Conservation (phyloP, 805 yeast species). For the Suhomyces sp. region DNA sequence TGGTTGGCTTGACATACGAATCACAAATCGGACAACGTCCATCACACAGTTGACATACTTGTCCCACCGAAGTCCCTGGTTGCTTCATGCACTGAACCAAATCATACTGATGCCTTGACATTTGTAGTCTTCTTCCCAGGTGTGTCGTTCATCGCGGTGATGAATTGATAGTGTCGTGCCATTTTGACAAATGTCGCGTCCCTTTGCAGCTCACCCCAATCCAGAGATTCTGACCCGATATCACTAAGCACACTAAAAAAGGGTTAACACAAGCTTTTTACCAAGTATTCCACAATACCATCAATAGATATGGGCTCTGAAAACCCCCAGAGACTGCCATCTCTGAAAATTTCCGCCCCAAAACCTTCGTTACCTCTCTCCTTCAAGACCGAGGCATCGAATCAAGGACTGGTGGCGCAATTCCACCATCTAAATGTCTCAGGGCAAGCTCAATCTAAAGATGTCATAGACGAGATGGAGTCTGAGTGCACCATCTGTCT, state of each 20-base stretch:
- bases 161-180: background rate
- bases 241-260: background rate
- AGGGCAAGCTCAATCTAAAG: background rate
- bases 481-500: slow-evolving; percentile 62
- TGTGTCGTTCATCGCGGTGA: background rate
- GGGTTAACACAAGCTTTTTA: background rate
- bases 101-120: slow-evolving; percentile 91
- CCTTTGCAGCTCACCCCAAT: background rate
- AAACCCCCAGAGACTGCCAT: background rate
- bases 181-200: background rate
- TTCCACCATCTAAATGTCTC: background rate
- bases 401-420: background rate
- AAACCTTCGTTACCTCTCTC: background rate
- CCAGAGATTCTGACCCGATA: background rate
- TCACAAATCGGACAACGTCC: slow-evolving; percentile 92
- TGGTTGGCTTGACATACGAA: slow-evolving; percentile 70
- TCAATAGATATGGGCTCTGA: background rate
- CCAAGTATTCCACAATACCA: background rate
- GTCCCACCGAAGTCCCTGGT: slow-evolving; percentile 72
- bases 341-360: background rate
- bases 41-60: slow-evolving; percentile 80
- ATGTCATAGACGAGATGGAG: slow-evolving; percentile 3
- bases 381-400: background rate
- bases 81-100: slow-evolving; percentile 79
- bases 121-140: slow-evolving; percentile 18